Conservation (phyloP, 1,284 basidiomycete genomes). For the Ceratobasidium theobromae region DNA sequence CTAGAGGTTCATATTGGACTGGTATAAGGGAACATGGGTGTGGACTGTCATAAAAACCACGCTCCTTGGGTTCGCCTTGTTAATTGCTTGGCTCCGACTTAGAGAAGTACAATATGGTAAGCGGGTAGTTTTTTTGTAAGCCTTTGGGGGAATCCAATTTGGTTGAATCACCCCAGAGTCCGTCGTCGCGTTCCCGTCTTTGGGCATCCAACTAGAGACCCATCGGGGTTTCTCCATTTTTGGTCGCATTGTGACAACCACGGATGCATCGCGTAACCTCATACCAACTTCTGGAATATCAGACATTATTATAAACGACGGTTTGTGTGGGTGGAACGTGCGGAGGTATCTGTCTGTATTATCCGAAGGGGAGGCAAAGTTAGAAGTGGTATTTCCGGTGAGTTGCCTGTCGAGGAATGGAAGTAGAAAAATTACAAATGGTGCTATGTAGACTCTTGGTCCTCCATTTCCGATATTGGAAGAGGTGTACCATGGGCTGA, state of each 20-base stretch:
- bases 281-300: conserved; percentile 57
- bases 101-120: background rate
- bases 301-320: conserved; percentile 73
- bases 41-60: background rate
- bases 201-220: conserved; percentile 72
- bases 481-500: conserved; percentile 51
- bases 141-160: background rate
- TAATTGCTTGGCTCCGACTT: background rate
- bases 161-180: conserved; percentile 54
- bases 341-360: conserved; percentile 65
- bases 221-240: conserved; percentile 52
- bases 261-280: conserved; percentile 56
- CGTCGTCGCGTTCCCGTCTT: conserved; percentile 60
- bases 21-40: background rate
- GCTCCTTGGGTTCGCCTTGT: background rate
- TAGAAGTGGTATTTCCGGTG: conserved; percentile 52
- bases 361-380: conserved; percentile 39
- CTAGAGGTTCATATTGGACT: background rate
- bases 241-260: conserved; percentile 44
- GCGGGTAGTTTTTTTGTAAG: conserved; percentile 17
- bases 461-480: conserved; percentile 63
- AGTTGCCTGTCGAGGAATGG: conserved; percentile 26
- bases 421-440: background rate
- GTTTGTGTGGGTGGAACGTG: conserved; percentile 65
- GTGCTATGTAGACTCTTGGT: conserved; percentile 54